Conservation (phyloP, 176 grass and related monocot genomes). For the Tillandsia fasciculata region DNA sequence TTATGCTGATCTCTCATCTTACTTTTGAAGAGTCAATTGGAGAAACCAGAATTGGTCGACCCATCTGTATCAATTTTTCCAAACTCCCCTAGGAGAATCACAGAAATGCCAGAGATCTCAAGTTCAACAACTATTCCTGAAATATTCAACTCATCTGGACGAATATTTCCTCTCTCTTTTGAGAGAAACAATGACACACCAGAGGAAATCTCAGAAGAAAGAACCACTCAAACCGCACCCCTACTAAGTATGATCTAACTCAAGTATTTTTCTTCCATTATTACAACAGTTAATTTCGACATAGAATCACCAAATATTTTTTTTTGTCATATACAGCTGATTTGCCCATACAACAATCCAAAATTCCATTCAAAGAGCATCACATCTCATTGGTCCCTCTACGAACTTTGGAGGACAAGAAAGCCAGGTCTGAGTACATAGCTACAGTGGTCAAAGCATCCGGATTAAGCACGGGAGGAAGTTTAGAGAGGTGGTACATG, state of each 20-base stretch:
- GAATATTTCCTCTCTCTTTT: no score
- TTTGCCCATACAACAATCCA: slow-evolving; percentile 36
- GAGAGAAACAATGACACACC: no score
- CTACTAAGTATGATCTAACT: slow-evolving; percentile 36
- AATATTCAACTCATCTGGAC: not conserved
- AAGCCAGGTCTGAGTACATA: slow-evolving; percentile 41
- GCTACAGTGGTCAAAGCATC: slow-evolving; percentile 47
- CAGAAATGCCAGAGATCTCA: slow-evolving; percentile 12
- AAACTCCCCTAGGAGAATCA: slow-evolving; percentile 22
- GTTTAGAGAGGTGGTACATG: slow-evolving; percentile 46
- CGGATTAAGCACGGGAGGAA: slow-evolving; percentile 23
- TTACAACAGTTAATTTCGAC: slow-evolving; percentile 11
- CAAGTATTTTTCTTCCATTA: slow-evolving; percentile 17
- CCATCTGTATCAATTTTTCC: slow-evolving; percentile 32
- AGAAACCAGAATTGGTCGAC: slow-evolving; percentile 22
- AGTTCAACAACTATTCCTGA: slow-evolving; percentile 45
- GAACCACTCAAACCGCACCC: slow-evolving; percentile 29
- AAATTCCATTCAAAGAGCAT: slow-evolving; percentile 45
- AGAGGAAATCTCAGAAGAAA: slow-evolving; percentile 18
- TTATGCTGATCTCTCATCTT: slow-evolving; percentile 2
- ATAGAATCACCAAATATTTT: slow-evolving; percentile 2
- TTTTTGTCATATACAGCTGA: slow-evolving; percentile 45
- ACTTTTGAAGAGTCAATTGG: slow-evolving; percentile 22
- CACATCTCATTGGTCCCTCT: slow-evolving; percentile 15
- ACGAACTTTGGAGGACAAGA: slow-evolving; percentile 34